Percentiles rank a stretch among this genome's conserved stretches.
Conservation (phyloP, 441 rosid genomes). For the Pelargonium australe region DNA sequence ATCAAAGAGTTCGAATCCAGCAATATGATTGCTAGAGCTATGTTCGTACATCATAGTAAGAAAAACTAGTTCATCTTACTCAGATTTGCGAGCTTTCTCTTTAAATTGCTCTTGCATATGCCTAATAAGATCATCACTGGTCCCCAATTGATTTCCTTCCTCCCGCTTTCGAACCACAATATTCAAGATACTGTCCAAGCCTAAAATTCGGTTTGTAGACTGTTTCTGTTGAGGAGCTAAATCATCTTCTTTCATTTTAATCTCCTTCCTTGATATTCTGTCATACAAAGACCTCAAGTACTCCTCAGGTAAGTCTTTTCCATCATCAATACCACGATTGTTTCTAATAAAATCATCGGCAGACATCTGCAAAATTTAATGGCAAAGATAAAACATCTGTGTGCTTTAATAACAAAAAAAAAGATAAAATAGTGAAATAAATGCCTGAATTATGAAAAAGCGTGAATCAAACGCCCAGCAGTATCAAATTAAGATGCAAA, state of each 20-base stretch:
- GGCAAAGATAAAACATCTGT: conserved; percentile 12
- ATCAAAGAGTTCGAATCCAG: neutral
- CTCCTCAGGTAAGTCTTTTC: conserved; percentile 88
- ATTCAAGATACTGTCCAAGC: conserved; percentile 88
- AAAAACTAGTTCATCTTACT: conserved; percentile 52
- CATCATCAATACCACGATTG: conserved; percentile 97
- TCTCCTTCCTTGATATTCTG: conserved; percentile 86
- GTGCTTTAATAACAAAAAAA: neutral
- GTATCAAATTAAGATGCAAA: conserved; percentile 20
- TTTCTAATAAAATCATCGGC: conserved; percentile 95
- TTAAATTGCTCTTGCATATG: conserved; percentile 98
- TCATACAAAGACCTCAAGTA: conserved; percentile 84
- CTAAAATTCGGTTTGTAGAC: conserved; percentile 65
- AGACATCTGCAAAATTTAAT: conserved; percentile 67
- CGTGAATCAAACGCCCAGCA: conserved; percentile 20
- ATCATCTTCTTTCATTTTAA: conserved; percentile 94
- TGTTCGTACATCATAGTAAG: conserved; percentile 12
- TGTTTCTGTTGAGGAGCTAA: conserved; percentile 70
- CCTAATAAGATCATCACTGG: conserved; percentile 91
- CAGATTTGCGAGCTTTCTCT: conserved; percentile 95
- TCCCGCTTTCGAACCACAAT: conserved; percentile 89
- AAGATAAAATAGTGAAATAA: neutral
- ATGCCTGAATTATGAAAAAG: neutral
- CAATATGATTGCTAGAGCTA: neutral
- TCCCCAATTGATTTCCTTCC: conserved; percentile 64